A percentile compares a stretch with the other conserved stretches of the same genome.
phyloP scores from a whole-genome alignment of 805 yeast species.

The Metschnikowia cerradonensis region DNA sequence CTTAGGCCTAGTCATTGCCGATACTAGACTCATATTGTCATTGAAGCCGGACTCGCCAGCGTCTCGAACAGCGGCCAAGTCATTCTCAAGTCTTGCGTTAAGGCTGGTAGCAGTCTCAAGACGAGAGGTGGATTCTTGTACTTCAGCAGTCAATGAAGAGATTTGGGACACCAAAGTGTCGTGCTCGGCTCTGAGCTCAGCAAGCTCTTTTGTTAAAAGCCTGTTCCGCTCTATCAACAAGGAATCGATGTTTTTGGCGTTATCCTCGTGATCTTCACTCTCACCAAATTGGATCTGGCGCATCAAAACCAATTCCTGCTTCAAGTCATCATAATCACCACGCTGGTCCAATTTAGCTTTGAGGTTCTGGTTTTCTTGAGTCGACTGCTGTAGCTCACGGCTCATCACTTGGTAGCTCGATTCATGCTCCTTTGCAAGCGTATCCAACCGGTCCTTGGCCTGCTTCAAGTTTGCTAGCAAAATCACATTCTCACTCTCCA shows the following conservation, averaged over 20 bases:
- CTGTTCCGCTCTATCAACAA: constrained; percentile 67
- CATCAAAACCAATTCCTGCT: constrained; percentile 67
- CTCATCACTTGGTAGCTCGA: constrained; percentile 36
- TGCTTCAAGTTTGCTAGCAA: constrained; percentile 56
- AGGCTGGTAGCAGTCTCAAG: constrained; percentile 40
- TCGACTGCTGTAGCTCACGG: constrained; percentile 45
- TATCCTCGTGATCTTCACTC: constrained; percentile 33
- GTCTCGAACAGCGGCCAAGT: constrained; percentile 58
- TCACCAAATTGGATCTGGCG: constrained; percentile 73
- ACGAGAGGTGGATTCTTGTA: constrained; percentile 33
- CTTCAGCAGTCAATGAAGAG: constrained; percentile 34
- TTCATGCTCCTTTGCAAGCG: constrained; percentile 20
- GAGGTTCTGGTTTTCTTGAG: constrained; percentile 48
- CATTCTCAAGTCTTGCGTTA: constrained; percentile 68
- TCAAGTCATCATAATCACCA: constrained; percentile 75
- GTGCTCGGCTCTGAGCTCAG: constrained; percentile 58
- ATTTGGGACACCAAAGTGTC: constrained; percentile 42
- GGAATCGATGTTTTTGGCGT: constrained; percentile 44
- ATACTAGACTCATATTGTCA: constrained; percentile 65
- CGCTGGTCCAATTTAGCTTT: constrained; percentile 47
- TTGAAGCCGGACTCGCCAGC: constrained; percentile 35
- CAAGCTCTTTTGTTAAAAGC: constrained; percentile 65
- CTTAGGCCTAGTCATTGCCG: constrained; percentile 43
- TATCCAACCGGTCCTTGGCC: constrained; percentile 31
- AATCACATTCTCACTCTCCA: constrained; percentile 67